These are phyloP conservation scores for Metarhizium humberi DNA, from an alignment of 2,329 filamentous ascomycete species.

Conservation along the genomic window DNA sequence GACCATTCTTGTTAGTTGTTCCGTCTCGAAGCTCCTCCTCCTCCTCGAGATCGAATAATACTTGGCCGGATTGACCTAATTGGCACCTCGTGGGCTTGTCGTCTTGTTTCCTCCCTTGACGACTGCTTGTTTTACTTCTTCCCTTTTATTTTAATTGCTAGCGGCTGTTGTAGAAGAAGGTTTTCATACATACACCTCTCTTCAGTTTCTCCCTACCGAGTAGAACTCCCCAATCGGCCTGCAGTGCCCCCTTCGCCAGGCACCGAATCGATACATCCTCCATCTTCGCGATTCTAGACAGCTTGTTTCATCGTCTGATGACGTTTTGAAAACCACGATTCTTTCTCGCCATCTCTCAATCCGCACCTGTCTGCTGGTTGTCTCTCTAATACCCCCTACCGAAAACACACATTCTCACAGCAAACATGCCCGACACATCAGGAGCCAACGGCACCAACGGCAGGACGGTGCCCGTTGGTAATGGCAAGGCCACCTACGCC, in stretches of 20 bases:
- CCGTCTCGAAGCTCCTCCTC: slow-evolving; percentile 7
- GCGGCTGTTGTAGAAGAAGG: slow-evolving; percentile 1
- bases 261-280: slow-evolving; percentile 1
- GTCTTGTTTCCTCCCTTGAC: slow-evolving; percentile 6
- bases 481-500: slow-evolving; percentile 59
- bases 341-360: not conserved
- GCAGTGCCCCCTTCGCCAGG: not conserved
- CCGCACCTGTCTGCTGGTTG: not conserved
- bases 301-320: not conserved
- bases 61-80: not conserved
- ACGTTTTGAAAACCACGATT: not conserved
- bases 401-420: not conserved
- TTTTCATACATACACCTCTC: slow-evolving; percentile 8
- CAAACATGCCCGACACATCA: slow-evolving; percentile 35
- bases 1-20: not conserved
- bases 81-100: not conserved
- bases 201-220: slow-evolving; percentile 11
- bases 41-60: slow-evolving; percentile 3
- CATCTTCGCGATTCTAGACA: not conserved
- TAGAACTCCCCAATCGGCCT: slow-evolving; percentile 1
- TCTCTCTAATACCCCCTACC: not conserved
- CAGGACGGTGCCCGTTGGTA: slow-evolving; percentile 41
- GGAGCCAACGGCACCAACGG: slow-evolving; percentile 35
- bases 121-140: slow-evolving; percentile 1
- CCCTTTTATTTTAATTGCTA: not conserved